Evolutionary conservation across 164 flowering plant genomes (phyloP).

Genomic region (Cinnamomum micranthum): DNA sequence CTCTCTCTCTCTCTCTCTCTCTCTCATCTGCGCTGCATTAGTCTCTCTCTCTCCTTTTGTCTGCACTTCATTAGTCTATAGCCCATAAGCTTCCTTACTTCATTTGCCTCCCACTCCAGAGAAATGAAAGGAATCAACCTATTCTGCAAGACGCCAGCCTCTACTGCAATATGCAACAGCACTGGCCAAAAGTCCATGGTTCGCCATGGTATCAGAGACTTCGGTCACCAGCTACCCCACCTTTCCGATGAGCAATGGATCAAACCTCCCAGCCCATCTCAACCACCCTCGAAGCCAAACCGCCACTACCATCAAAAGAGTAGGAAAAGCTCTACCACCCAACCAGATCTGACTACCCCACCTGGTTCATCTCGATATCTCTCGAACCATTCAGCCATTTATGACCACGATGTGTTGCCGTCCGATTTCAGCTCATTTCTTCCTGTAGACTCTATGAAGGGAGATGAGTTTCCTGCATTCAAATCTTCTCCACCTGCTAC

Average conservation of each 20-base stretch:
- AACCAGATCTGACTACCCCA: conserved; percentile 28
- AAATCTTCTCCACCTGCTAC: conserved; percentile 38
- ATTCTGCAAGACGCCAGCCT: conserved; percentile 73
- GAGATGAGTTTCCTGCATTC: conserved; percentile 24
- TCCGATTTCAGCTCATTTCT: conserved; percentile 32
- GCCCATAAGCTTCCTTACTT: background rate
- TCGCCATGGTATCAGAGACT: conserved; percentile 29
- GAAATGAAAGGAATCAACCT: conserved; percentile 64
- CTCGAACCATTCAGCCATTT: conserved; percentile 34
- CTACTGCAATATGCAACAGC: conserved; percentile 74
- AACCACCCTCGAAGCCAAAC: conserved; percentile 38
- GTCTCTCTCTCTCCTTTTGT: conserved; percentile 1
- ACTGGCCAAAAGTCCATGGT: conserved; percentile 46
- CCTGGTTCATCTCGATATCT: conserved; percentile 53
- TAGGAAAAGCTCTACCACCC: conserved; percentile 38
- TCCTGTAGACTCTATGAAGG: conserved; percentile 15
- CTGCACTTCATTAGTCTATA: conserved; percentile 3
- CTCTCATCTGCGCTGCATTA: too few relatives aligned
- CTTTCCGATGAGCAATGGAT: conserved; percentile 14
- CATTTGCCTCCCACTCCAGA: background rate
- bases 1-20: background rate
- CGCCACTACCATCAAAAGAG: conserved; percentile 27
- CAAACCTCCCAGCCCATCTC: conserved; percentile 24
- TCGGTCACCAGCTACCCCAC: conserved; percentile 30
- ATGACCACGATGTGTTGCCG: conserved; percentile 21